phyloP scores from a whole-genome alignment of 768 basidiomycete genomes.

The Tremella mesenterica region DNA sequence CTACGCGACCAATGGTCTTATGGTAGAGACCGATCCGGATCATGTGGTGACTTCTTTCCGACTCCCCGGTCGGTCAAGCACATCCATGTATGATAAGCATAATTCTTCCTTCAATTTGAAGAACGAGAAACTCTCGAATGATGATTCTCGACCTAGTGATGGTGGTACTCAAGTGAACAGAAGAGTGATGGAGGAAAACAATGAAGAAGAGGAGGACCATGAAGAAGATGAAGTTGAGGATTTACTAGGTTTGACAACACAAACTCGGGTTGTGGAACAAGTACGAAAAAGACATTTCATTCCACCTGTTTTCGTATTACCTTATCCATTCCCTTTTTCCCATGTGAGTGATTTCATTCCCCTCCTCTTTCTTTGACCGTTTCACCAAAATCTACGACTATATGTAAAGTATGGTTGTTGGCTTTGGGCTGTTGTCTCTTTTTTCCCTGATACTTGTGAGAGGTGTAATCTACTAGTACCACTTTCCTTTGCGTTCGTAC shows the following conservation, averaged over 20 bases:
- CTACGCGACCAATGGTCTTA: neutral
- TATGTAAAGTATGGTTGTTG: neutral
- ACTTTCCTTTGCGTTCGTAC: too few relatives aligned
- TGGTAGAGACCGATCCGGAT: constrained; percentile 17
- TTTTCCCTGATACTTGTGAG: neutral
- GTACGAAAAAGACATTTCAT: constrained; percentile 7
- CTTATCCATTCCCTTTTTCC: constrained; percentile 20
- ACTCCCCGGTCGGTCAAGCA: neutral
- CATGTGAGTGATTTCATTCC: constrained; percentile 30
- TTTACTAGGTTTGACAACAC: neutral
- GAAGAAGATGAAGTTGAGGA: neutral
- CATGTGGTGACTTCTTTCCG: constrained; percentile 16
- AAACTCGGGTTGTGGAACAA: too few relatives aligned
- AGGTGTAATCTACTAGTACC: too few relatives aligned
- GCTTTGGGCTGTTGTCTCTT: neutral
- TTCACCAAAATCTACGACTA: neutral
- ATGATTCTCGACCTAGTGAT: too few relatives aligned
- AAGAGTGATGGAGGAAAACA: too few relatives aligned
- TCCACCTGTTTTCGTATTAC: constrained; percentile 27
- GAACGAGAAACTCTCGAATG: too few relatives aligned
- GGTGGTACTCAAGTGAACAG: too few relatives aligned
- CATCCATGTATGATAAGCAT: too few relatives aligned
- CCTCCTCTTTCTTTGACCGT: neutral
- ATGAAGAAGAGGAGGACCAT: neutral
- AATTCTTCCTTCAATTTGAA: too few relatives aligned